Evolutionary conservation across 192 early-diverging fungal genomes (phyloP).

Genomic region (Anaeromyces robustus): DNA sequence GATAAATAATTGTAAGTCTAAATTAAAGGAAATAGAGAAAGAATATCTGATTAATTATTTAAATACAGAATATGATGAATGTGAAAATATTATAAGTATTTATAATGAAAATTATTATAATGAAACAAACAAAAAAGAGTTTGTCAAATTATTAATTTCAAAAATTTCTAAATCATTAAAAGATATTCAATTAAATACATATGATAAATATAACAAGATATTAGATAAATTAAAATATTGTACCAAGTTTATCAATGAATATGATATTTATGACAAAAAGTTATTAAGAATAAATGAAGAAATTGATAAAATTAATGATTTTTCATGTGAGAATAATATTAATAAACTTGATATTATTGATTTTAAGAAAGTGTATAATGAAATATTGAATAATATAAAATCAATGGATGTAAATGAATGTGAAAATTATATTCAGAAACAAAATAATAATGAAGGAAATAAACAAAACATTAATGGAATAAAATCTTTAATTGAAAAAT

Average conservation of each 20-base stretch:
- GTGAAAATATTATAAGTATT: not conserved
- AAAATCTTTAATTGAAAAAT: not conserved
- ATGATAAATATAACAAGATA: not conserved
- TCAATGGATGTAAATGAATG: not conserved
- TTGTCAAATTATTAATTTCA: not conserved
- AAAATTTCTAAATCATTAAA: not conserved
- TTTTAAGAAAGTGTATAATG: not conserved
- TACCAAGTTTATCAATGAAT: not conserved
- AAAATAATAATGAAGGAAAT: not conserved
- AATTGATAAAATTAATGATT: not conserved
- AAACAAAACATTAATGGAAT: not conserved
- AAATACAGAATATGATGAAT: not conserved
- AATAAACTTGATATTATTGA: not conserved
- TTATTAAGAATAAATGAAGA: not conserved
- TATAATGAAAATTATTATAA: not conserved
- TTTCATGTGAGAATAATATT: not conserved
- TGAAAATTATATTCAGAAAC: not conserved
- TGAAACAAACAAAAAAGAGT: not conserved
- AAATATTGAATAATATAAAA: not conserved
- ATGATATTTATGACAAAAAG: not conserved
- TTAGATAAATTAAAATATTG: not conserved
- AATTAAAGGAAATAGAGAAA: not conserved
- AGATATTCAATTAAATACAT: not conserved
- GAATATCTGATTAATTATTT: not conserved
- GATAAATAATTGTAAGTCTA: not conserved